Conservation (phyloP, 139 green algal genomes). For the Chara braunii region DNA sequence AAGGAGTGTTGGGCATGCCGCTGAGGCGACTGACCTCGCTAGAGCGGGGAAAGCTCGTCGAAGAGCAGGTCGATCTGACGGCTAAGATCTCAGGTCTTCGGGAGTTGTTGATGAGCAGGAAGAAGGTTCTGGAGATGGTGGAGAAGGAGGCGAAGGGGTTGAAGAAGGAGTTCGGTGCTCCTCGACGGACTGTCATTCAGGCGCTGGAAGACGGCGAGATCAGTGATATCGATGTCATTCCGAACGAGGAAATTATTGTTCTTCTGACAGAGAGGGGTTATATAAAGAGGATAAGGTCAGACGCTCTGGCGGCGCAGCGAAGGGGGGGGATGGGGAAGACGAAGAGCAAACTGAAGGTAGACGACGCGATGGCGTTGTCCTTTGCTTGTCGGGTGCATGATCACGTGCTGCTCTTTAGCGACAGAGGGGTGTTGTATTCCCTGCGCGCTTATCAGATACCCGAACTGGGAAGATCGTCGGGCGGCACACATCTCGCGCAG, state of each 20-base stretch:
- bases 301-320: constrained; percentile 49
- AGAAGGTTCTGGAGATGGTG: constrained; percentile 50
- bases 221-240: constrained; percentile 15
- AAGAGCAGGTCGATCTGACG: constrained; percentile 57
- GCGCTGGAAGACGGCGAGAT: constrained; percentile 21
- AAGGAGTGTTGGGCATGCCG: constrained; percentile 71
- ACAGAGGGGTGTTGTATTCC: constrained; percentile 50
- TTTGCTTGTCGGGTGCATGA: constrained; percentile 60
- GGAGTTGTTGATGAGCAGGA: constrained; percentile 47
- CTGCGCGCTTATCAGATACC: constrained; percentile 65
- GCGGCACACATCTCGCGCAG: constrained; percentile 43
- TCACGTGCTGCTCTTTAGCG: constrained; percentile 66
- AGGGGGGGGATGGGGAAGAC: constrained; percentile 45
- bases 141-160: constrained; percentile 57
- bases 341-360: constrained; percentile 46
- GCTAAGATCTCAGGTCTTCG: constrained; percentile 40
- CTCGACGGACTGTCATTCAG: constrained; percentile 50
- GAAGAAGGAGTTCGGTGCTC: constrained; percentile 51
- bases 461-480: constrained; percentile 45
- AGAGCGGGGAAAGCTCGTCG: constrained; percentile 57
- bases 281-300: constrained; percentile 74
- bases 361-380: constrained; percentile 62
- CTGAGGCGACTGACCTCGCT: constrained; percentile 76
- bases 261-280: constrained; percentile 61
- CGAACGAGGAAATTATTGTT: constrained; percentile 23